Conservation (phyloP, 2,329 filamentous ascomycete species). For the Colletotrichum karsti region DNA sequence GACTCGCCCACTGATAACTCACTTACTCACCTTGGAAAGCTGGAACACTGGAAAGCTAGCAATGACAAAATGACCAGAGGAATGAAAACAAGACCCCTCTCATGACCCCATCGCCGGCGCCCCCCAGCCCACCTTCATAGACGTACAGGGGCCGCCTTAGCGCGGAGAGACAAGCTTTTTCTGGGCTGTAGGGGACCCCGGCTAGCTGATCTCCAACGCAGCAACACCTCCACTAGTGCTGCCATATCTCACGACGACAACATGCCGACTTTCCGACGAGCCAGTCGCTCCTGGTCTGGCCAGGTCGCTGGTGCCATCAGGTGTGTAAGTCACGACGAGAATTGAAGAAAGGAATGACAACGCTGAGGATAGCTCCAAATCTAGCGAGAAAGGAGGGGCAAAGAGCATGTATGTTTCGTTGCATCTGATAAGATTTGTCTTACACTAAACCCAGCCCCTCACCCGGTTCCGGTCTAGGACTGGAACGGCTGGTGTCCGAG, state of each 20-base stretch:
- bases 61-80: background rate
- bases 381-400: no score
- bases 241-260: background rate
- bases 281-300: background rate
- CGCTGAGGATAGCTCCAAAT: background rate
- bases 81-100: background rate
- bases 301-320: background rate
- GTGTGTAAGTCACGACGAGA: background rate
- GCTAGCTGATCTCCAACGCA: constrained; percentile 7
- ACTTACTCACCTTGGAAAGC: no score
- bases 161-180: constrained; percentile 23
- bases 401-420: background rate
- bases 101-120: background rate
- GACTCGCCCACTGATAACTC: background rate
- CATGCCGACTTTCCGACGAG: constrained; percentile 1
- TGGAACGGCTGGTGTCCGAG: background rate
- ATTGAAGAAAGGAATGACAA: background rate
- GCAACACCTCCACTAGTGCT: background rate
- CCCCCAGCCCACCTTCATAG: background rate
- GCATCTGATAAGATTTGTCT: constrained; percentile 21
- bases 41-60: background rate
- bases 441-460: background rate
- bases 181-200: constrained; percentile 8
- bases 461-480: background rate
- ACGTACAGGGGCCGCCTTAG: background rate